A percentile compares a stretch with the other conserved stretches of the same genome.
phyloP scores from a whole-genome alignment of 2,329 filamentous ascomycete species.

The Karstenula rhodostoma region DNA sequence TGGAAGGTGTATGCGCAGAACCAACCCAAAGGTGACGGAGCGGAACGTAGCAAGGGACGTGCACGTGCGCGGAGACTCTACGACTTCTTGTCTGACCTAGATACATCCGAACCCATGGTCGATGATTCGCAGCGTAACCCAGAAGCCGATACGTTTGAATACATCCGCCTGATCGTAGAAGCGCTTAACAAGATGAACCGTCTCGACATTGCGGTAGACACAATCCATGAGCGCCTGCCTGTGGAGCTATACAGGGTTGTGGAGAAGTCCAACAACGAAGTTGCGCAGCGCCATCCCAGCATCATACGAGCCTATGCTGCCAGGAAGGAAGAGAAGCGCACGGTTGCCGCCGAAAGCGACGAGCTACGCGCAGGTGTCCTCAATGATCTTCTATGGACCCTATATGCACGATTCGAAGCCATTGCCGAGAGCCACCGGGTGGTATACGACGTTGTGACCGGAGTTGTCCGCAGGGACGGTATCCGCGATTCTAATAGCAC shows the following conservation, averaged over 20 bases:
- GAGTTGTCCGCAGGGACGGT: conserved; percentile 84
- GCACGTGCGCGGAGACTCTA: conserved; percentile 64
- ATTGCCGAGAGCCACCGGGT: conserved; percentile 96
- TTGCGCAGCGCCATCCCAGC: conserved; percentile 91
- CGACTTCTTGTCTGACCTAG: conserved; percentile 64
- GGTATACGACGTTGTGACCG: conserved; percentile 89
- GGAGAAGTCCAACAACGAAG: conserved; percentile 92
- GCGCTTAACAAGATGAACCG: conserved; percentile 88
- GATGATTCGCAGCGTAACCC: conserved; percentile 94
- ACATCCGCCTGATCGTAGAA: conserved; percentile 87
- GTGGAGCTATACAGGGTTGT: conserved; percentile 94
- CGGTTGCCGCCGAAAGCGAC: conserved; percentile 66
- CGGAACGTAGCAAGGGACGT: conserved; percentile 43
- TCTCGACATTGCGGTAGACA: conserved; percentile 85
- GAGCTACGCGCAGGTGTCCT: conserved; percentile 84
- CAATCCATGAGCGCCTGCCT: conserved; percentile 89
- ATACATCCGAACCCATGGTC: conserved; percentile 65
- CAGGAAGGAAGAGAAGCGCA: conserved; percentile 68
- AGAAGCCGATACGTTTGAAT: conserved; percentile 93
- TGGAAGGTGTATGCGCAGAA: conserved; percentile 85
- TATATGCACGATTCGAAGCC: conserved; percentile 96
- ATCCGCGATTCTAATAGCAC: conserved; percentile 61
- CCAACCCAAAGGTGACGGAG: conserved; percentile 59
- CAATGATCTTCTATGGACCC: conserved; percentile 86
- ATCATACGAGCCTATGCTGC: conserved; percentile 65